Evolutionary conservation across 1,139 yeast species (phyloP).

Genomic region (Blastobotrys buckinghamii): DNA sequence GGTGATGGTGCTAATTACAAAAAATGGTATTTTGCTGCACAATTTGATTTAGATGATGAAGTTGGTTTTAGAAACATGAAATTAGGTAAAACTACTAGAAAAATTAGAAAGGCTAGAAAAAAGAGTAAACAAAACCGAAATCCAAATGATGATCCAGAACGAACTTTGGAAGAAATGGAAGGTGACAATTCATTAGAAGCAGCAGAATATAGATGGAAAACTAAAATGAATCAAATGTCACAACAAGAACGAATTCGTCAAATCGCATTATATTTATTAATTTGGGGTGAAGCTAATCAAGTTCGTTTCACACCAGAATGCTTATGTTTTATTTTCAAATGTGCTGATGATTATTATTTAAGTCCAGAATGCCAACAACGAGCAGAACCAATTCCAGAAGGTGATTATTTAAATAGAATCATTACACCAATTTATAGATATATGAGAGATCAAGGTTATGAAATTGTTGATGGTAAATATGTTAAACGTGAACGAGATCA

Average conservation of each 20-base stretch:
- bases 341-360: constrained; percentile 80
- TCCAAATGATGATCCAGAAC: constrained; percentile 40
- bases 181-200: constrained; percentile 79
- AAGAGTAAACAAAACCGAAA: constrained; percentile 58
- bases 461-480: constrained; percentile 88
- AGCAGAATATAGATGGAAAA: constrained; percentile 81
- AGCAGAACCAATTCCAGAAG: constrained; percentile 80
- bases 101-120: constrained; percentile 50
- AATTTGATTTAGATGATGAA: constrained; percentile 76
- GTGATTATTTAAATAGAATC: constrained; percentile 87
- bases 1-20: constrained; percentile 88
- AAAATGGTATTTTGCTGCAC: constrained; percentile 96
- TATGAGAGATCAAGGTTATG: constrained; percentile 92
- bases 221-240: constrained; percentile 61
- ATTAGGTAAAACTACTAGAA: constrained; percentile 60
- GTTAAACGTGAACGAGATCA: constrained; percentile 98
- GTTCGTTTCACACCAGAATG: constrained; percentile 93
- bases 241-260: constrained; percentile 85
- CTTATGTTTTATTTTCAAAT: constrained; percentile 86
- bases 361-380: constrained; percentile 87
- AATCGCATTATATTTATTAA: constrained; percentile 76
- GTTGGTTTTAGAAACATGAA: constrained; percentile 75
- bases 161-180: constrained; percentile 71
- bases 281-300: constrained; percentile 99
- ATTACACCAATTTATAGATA: constrained; percentile 88